These are phyloP conservation scores for Zancudomyces culisetae DNA, from an alignment of 371 early-diverging fungal genomes.

Conservation along the genomic window DNA sequence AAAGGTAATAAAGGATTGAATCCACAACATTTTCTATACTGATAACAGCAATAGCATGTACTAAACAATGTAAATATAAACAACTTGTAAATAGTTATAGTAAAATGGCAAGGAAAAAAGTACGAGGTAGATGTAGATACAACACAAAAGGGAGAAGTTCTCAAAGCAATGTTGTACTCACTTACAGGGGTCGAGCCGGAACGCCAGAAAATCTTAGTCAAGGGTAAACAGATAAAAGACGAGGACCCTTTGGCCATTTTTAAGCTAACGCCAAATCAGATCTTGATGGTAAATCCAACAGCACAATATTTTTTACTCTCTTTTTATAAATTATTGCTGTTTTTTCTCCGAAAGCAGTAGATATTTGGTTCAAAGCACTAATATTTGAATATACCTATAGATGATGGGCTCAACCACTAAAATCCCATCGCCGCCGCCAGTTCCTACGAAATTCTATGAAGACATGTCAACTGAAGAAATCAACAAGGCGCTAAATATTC, in stretches of 20 bases:
- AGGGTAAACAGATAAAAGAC: slow-evolving; percentile 85
- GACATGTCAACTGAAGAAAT: slow-evolving; percentile 78
- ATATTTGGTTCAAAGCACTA: not conserved
- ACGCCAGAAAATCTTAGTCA: slow-evolving; percentile 81
- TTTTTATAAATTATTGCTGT: no score
- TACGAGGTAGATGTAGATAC: slow-evolving; percentile 65
- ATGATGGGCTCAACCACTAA: slow-evolving; percentile 95
- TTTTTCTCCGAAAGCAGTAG: not conserved
- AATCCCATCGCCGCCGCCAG: slow-evolving; percentile 48
- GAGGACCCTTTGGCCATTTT: slow-evolving; percentile 29
- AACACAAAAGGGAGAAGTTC: slow-evolving; percentile 51
- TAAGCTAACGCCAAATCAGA: slow-evolving; percentile 31
- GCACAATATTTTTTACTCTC: no score
- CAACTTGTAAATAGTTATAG: slow-evolving; percentile 34
- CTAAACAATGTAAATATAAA: no score
- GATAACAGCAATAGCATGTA: no score
- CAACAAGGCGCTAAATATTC: slow-evolving; percentile 69
- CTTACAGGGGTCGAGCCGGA: slow-evolving; percentile 86
- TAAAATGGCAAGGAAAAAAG: slow-evolving; percentile 85
- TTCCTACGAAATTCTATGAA: slow-evolving; percentile 61
- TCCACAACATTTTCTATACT: no score
- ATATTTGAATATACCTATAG: not conserved
- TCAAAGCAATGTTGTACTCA: slow-evolving; percentile 81
- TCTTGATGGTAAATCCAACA: slow-evolving; percentile 27
- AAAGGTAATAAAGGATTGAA: no score